Evolutionary conservation across 371 early-diverging fungal species (phyloP).

Genomic region (Zopfochytrium polystomum): DNA sequence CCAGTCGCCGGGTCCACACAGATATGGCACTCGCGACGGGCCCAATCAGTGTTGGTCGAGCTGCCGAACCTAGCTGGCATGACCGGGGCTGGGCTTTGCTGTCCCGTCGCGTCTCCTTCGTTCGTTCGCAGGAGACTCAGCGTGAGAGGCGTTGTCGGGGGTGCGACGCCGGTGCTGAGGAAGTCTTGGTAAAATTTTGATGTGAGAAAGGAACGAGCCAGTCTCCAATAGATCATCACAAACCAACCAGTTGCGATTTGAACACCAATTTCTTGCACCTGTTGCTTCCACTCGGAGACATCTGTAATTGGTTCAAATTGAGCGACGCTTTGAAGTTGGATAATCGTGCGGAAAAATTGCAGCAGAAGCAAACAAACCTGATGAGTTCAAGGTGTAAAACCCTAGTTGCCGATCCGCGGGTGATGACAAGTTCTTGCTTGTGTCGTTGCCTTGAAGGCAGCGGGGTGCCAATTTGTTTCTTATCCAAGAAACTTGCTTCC

Average conservation of each 20-base stretch:
- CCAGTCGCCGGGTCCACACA: slow-evolving; percentile 36
- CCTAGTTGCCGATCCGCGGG: slow-evolving; percentile 29
- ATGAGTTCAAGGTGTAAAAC: slow-evolving; percentile 76
- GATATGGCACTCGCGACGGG: slow-evolving; percentile 26
- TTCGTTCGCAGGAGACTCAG: neutral
- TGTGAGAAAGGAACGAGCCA: too few species aligned
- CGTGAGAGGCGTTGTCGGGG: neutral
- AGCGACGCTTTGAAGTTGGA: too few species aligned
- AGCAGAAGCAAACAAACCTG: slow-evolving; percentile 31
- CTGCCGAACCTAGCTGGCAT: neutral
- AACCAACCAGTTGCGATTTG: too few species aligned
- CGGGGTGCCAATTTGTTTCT: slow-evolving; percentile 66
- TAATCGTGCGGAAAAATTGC: too few species aligned
- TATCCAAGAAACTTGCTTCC: slow-evolving; percentile 86
- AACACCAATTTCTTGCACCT: too few species aligned
- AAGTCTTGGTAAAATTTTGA: slow-evolving; percentile 9
- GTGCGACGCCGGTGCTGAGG: neutral
- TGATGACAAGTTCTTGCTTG: too few species aligned
- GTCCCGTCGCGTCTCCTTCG: neutral
- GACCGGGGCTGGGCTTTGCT: too few species aligned
- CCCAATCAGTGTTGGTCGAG: slow-evolving; percentile 19
- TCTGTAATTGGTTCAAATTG: too few species aligned
- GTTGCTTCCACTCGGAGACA: slow-evolving; percentile 6
- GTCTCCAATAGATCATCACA: too few species aligned
- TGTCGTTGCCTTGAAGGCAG: slow-evolving; percentile 30